phyloP scores from a whole-genome alignment of 2,329 filamentous ascomycete species.

The Trichoderma polysporum region DNA sequence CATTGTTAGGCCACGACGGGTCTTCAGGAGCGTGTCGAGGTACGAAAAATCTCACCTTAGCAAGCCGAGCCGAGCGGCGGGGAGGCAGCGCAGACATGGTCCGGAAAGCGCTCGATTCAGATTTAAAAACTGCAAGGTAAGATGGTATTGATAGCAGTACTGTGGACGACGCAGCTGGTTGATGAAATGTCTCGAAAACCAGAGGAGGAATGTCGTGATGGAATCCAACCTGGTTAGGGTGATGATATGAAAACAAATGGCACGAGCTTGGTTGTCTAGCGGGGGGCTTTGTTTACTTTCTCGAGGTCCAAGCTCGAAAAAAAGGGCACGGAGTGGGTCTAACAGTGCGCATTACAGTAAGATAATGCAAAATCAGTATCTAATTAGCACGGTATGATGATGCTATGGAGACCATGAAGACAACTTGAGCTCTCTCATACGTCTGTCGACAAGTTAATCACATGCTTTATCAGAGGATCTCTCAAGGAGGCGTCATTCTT shows the following conservation, averaged over 20 bases:
- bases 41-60: slow-evolving; percentile 35
- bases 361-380: background rate
- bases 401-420: background rate
- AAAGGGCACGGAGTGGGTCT: background rate
- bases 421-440: background rate
- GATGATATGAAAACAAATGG: slow-evolving; percentile 24
- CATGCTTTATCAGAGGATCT: background rate
- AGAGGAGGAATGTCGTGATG: slow-evolving; percentile 21
- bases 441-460: background rate
- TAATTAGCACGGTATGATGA: slow-evolving; percentile 1
- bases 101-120: slow-evolving; percentile 7
- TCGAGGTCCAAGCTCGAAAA: slow-evolving; percentile 22
- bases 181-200: slow-evolving; percentile 14
- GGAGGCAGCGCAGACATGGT: slow-evolving; percentile 42
- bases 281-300: slow-evolving; percentile 31
- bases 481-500: background rate
- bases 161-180: background rate
- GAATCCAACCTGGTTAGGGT: slow-evolving; percentile 16
- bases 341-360: background rate
- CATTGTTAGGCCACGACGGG: slow-evolving; percentile 21
- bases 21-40: background rate
- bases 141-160: slow-evolving; percentile 15
- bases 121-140: slow-evolving; percentile 6
- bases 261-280: slow-evolving; percentile 25
- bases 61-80: slow-evolving; percentile 46